Conservation (phyloP, 139 green algal species). For the Picochlorum costavermella region DNA sequence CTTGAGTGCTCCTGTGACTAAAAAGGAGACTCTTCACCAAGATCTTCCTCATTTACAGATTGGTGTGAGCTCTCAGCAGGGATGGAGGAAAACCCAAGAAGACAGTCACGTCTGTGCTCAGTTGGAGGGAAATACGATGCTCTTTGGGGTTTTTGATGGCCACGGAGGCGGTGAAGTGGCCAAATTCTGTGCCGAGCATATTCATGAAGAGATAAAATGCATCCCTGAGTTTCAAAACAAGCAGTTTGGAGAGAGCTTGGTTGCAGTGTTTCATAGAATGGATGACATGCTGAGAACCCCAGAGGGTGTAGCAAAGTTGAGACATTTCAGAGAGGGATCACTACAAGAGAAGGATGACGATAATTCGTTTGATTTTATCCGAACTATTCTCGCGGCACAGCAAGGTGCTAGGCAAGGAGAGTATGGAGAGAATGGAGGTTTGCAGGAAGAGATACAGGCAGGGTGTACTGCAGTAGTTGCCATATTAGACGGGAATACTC, state of each 20-base stretch:
- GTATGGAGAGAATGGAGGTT: background rate
- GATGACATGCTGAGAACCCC: conserved; percentile 26
- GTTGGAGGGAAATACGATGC: conserved; percentile 14
- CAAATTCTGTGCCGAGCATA: conserved; percentile 73
- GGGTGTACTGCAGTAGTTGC: conserved; percentile 85
- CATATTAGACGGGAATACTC: conserved; percentile 49
- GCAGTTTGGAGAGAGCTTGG: conserved; percentile 49
- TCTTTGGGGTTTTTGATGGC: conserved; percentile 88
- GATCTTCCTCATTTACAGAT: conserved; percentile 4
- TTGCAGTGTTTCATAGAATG: conserved; percentile 23
- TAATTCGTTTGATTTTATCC: conserved; percentile 25
- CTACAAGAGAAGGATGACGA: background rate
- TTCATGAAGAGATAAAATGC: conserved; percentile 58
- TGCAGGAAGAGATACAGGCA: conserved; percentile 26
- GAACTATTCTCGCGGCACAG: conserved; percentile 28
- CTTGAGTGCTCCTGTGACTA: conserved; percentile 3
- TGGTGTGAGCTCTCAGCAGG: conserved; percentile 24
- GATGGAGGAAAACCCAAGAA: conserved; percentile 29
- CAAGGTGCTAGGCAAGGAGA: conserved; percentile 10
- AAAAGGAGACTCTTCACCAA: conserved; percentile 17
- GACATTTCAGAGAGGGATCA: conserved; percentile 9
- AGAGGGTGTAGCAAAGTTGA: conserved; percentile 20
- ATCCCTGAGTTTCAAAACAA: conserved; percentile 45
- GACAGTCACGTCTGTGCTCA: conserved; percentile 23
- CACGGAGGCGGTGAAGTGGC: conserved; percentile 64